Evolutionary conservation across 1,284 basidiomycete species (phyloP).

Genomic region (Sutorius eximius): DNA sequence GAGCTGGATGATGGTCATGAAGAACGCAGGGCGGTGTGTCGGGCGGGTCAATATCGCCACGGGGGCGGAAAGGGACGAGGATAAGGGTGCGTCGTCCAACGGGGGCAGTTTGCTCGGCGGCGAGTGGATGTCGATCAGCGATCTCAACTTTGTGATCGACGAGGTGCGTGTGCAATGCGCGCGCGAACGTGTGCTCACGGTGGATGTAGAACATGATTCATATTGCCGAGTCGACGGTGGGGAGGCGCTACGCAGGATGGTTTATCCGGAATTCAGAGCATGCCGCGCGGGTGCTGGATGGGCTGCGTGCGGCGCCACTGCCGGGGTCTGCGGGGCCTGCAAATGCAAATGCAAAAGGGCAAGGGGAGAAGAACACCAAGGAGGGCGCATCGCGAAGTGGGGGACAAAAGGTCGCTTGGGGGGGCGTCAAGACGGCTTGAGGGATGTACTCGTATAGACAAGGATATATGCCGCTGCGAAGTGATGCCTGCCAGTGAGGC

Average conservation of each 20-base stretch:
- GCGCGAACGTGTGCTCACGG: constrained; percentile 1
- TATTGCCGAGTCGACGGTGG: constrained; percentile 91
- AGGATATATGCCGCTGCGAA: too few species aligned
- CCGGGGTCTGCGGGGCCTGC: constrained; percentile 35
- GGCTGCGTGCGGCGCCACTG: constrained; percentile 69
- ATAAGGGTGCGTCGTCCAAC: constrained; percentile 8
- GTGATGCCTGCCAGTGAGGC: too few species aligned
- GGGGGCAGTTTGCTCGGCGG: constrained; percentile 76
- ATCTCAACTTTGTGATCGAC: constrained; percentile 94
- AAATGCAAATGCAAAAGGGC: constrained; percentile 9
- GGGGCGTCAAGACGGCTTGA: constrained; percentile 43
- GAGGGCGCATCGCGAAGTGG: constrained; percentile 24
- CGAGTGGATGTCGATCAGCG: constrained; percentile 85
- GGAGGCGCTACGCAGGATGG: constrained; percentile 92
- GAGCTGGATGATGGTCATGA: constrained; percentile 96
- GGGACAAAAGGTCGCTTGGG: constrained; percentile 61
- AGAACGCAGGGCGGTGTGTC: constrained; percentile 79
- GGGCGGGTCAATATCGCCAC: constrained; percentile 43
- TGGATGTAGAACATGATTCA: constrained; percentile 83
- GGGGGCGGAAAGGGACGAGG: constrained; percentile 28
- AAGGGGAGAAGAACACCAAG: constrained; percentile 14
- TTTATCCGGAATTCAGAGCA: constrained; percentile 95
- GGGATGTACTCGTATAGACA: too few species aligned
- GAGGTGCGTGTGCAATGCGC: constrained; percentile 57
- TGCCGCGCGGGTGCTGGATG: constrained; percentile 81